These are phyloP conservation scores for Paraphaeosphaeria sporulosa DNA, from an alignment of 2,329 filamentous ascomycete species.

Conservation along the genomic window DNA sequence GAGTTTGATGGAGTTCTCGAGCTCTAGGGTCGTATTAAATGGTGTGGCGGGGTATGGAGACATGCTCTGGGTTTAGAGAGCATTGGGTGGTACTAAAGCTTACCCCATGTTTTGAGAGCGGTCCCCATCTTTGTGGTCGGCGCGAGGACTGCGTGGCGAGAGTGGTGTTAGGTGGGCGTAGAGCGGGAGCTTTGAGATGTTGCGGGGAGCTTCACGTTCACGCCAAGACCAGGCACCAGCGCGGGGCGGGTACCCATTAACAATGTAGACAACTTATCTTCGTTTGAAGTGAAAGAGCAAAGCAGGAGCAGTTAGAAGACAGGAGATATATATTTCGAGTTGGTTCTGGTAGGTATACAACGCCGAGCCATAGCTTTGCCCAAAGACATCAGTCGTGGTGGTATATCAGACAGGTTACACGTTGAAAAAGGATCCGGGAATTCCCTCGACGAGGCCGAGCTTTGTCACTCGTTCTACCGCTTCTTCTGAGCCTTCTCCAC, in stretches of 20 bases:
- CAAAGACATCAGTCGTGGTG: no score
- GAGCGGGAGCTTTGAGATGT: slow-evolving; percentile 1
- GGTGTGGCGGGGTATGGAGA: slow-evolving; percentile 21
- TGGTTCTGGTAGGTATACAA: no score
- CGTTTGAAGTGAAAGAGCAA: neutral
- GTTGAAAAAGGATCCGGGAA: neutral
- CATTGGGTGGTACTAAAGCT: slow-evolving; percentile 14
- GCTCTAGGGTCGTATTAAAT: slow-evolving; percentile 65
- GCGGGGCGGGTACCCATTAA: neutral
- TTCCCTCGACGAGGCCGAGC: neutral
- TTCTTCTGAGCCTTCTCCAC: slow-evolving; percentile 37
- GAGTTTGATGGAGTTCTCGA: slow-evolving; percentile 82
- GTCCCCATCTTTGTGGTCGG: slow-evolving; percentile 37
- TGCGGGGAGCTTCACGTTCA: slow-evolving; percentile 20
- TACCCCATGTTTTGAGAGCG: slow-evolving; percentile 49
- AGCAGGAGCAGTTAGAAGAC: neutral
- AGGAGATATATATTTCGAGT: no score
- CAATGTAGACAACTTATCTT: neutral
- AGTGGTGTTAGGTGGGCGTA: slow-evolving; percentile 19
- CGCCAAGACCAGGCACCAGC: slow-evolving; percentile 38
- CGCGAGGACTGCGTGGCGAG: slow-evolving; percentile 7
- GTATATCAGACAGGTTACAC: neutral
- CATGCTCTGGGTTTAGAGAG: neutral
- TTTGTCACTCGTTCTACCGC: slow-evolving; percentile 16
- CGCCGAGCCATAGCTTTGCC: no score